Conservation (phyloP, 1,284 basidiomycete genomes). For the Sparassis latifolia region DNA sequence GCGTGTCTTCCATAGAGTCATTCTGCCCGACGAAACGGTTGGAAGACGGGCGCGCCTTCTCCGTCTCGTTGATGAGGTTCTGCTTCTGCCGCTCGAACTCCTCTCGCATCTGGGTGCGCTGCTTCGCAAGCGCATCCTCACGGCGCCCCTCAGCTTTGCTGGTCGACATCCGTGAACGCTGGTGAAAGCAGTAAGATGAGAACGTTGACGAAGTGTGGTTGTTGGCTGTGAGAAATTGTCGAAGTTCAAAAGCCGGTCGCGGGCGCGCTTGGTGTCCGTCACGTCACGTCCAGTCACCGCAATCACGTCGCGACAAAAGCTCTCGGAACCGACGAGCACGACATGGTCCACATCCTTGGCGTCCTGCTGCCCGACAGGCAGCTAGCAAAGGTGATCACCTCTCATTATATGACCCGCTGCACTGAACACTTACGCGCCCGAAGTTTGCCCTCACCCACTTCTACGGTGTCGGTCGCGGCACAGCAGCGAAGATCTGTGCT, state of each 20-base stretch:
- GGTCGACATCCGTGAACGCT: conserved; percentile 44
- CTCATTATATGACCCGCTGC: neutral
- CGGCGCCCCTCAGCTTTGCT: conserved; percentile 71
- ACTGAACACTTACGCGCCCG: neutral
- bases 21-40: conserved; percentile 92
- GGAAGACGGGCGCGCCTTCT: conserved; percentile 75
- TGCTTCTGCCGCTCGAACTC: conserved; percentile 89
- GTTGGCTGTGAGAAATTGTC: no score
- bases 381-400: conserved; percentile 50
- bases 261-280: no score
- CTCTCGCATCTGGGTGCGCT: conserved; percentile 77
- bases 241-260: no score
- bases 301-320: neutral
- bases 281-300: no score
- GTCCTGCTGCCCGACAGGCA: conserved; percentile 66
- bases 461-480: conserved; percentile 76
- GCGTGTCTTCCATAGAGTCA: conserved; percentile 90
- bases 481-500: conserved; percentile 77
- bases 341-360: conserved; percentile 76
- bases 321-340: neutral
- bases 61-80: conserved; percentile 74
- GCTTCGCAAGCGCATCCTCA: conserved; percentile 74
- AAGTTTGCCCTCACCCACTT: conserved; percentile 83
- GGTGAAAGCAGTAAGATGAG: neutral
- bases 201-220: no score